Evolutionary conservation across 2,329 filamentous ascomycete species (phyloP).

Genomic region (Fusarium chaquense): DNA sequence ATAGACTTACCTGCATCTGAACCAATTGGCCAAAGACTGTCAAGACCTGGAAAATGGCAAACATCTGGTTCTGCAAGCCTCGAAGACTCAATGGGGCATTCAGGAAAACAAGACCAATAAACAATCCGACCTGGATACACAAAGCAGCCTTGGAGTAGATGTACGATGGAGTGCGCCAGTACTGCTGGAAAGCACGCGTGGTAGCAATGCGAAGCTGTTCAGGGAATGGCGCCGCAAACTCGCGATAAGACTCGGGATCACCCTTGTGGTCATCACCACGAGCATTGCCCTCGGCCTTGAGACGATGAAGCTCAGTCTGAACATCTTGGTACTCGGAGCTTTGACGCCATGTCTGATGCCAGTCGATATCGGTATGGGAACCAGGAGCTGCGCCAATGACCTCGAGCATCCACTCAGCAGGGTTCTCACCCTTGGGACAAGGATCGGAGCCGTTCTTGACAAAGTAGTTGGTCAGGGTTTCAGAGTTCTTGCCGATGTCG

Average conservation of each 20-base stretch:
- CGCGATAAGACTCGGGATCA: constrained; percentile 66
- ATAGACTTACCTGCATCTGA: constrained; percentile 55
- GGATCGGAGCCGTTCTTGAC: constrained; percentile 34
- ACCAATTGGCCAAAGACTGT: constrained; percentile 85
- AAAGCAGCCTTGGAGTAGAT: constrained; percentile 85
- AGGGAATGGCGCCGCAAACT: constrained; percentile 83
- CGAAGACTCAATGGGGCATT: constrained; percentile 76
- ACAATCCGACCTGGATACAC: constrained; percentile 74
- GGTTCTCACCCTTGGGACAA: constrained; percentile 43
- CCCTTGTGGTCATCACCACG: constrained; percentile 37
- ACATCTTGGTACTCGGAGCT: constrained; percentile 63
- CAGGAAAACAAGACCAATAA: constrained; percentile 86
- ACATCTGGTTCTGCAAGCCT: constrained; percentile 89
- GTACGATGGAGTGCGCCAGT: constrained; percentile 90
- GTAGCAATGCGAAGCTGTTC: constrained; percentile 75
- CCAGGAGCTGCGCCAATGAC: constrained; percentile 45
- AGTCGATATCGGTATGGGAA: constrained; percentile 40
- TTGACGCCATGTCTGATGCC: constrained; percentile 48
- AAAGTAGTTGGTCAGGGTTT: constrained; percentile 41
- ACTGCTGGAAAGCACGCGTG: constrained; percentile 85
- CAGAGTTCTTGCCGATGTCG: constrained; percentile 45
- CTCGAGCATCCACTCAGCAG: constrained; percentile 48
- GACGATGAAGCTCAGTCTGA: constrained; percentile 65
- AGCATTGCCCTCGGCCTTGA: constrained; percentile 62
- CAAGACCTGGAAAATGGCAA: constrained; percentile 84